phyloP scores from a whole-genome alignment of 495 filamentous ascomycete species.

The Wilcoxina mikolae region DNA sequence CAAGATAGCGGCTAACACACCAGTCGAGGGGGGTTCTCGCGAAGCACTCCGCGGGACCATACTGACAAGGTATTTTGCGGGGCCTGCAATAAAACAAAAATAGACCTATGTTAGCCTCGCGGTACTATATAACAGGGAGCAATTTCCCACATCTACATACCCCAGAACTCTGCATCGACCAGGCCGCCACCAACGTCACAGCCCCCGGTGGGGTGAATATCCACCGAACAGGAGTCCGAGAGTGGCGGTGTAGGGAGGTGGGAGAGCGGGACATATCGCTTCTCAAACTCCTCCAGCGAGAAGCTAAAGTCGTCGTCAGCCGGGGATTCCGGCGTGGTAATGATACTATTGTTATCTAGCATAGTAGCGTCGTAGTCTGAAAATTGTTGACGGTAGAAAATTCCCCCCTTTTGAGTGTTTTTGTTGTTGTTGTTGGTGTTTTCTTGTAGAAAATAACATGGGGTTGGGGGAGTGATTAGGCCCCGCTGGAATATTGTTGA shows the following conservation, averaged over 20 bases:
- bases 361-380: conserved; percentile 36
- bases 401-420: conserved; percentile 13
- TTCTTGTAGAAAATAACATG: conserved; percentile 1
- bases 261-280: conserved; percentile 24
- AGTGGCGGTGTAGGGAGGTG: conserved; percentile 26
- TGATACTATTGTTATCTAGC: conserved; percentile 40
- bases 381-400: not conserved
- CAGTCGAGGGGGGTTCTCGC: conserved; percentile 20
- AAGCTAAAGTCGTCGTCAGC: conserved; percentile 19
- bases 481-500: conserved; percentile 6
- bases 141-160: not conserved
- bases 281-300: conserved; percentile 21
- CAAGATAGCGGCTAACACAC: conserved; percentile 20
- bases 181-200: not conserved
- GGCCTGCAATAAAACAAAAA: conserved; percentile 10
- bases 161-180: conserved; percentile 3
- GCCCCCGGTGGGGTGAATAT: not conserved
- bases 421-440: conserved; percentile 6
- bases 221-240: conserved; percentile 18
- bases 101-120: not conserved
- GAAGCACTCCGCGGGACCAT: conserved; percentile 27
- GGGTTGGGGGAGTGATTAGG: conserved; percentile 8
- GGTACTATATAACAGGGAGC: not conserved
- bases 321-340: conserved; percentile 18
- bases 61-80: conserved; percentile 24